Conservation (phyloP, 305 asterid genomes). For the Fraxinus sp. region DNA sequence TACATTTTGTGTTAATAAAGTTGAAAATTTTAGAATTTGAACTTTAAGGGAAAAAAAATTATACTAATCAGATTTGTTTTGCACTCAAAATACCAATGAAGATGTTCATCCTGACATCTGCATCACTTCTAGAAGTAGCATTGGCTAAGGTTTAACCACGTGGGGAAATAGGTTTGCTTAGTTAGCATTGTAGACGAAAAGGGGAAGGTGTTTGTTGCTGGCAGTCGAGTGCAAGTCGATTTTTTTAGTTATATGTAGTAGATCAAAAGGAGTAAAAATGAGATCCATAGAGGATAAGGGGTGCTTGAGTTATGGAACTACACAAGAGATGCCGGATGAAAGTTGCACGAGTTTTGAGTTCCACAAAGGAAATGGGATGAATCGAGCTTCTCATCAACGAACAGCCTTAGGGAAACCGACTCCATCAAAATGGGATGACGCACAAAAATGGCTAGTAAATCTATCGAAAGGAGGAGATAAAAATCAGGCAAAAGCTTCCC, state of each 20-base stretch:
- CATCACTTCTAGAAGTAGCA: background rate
- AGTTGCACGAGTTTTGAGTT: conserved; percentile 49
- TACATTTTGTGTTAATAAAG: background rate
- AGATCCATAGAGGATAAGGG: conserved; percentile 78
- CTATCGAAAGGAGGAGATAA: conserved; percentile 56
- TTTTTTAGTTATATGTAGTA: background rate
- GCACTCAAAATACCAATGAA: conserved; percentile 15
- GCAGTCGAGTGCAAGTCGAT: background rate
- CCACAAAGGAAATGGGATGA: conserved; percentile 41
- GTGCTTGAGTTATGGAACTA: conserved; percentile 49
- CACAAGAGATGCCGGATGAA: conserved; percentile 41
- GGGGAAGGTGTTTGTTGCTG: conserved; percentile 9
- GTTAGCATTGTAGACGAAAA: background rate
- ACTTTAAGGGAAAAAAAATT: background rate
- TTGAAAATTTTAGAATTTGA: background rate
- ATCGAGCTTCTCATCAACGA: conserved; percentile 55
- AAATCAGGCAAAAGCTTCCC: conserved; percentile 51
- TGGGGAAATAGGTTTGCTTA: background rate
- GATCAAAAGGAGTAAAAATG: conserved; percentile 35
- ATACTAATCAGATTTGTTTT: background rate
- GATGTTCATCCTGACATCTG: background rate
- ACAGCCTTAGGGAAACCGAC: conserved; percentile 68
- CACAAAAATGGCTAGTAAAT: conserved; percentile 90
- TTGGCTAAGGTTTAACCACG: background rate
- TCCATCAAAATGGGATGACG: conserved; percentile 95